phyloP scores from a whole-genome alignment of 1,139 yeast species.

The Scheffersomyces titani region DNA sequence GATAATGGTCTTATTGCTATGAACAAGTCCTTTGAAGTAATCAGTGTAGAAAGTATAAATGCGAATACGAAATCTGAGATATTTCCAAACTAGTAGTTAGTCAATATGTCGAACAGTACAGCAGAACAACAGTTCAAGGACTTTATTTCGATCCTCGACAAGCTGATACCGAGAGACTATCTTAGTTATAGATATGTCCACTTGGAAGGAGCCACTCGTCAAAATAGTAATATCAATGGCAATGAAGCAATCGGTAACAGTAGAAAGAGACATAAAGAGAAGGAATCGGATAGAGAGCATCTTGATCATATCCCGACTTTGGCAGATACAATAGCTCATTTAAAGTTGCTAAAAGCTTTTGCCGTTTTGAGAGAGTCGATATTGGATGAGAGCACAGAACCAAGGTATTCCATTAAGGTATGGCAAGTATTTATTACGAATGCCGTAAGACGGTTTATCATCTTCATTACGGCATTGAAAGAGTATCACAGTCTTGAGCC shows the following conservation, averaged over 20 bases:
- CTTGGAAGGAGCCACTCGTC: neutral
- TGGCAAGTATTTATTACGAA: conserved; percentile 33
- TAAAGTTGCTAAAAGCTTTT: conserved; percentile 33
- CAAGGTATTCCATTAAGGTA: conserved; percentile 11
- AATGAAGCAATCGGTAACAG: neutral
- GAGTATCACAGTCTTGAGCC: neutral
- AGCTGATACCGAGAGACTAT: neutral
- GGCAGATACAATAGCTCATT: conserved; percentile 24
- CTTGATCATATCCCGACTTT: conserved; percentile 9
- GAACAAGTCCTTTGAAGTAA: too few relatives aligned
- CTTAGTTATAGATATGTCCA: neutral
- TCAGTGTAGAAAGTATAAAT: too few relatives aligned
- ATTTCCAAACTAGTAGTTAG: neutral
- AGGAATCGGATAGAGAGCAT: neutral
- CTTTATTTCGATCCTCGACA: neutral
- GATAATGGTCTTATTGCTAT: neutral
- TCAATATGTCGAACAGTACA: neutral
- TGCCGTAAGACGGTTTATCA: conserved; percentile 31
- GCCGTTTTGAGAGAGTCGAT: conserved; percentile 20
- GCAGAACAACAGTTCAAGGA: neutral
- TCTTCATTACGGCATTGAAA: conserved; percentile 24
- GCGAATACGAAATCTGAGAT: neutral
- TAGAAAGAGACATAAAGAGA: neutral
- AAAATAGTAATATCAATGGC: neutral
- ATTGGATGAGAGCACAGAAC: conserved; percentile 2